Percentiles rank a stretch among this genome's conserved stretches.
These are phyloP conservation scores for Pseudisothecium myosuroides DNA, from an alignment of 225 moss, liverwort and hornwort genomes.

Conservation along the genomic window DNA sequence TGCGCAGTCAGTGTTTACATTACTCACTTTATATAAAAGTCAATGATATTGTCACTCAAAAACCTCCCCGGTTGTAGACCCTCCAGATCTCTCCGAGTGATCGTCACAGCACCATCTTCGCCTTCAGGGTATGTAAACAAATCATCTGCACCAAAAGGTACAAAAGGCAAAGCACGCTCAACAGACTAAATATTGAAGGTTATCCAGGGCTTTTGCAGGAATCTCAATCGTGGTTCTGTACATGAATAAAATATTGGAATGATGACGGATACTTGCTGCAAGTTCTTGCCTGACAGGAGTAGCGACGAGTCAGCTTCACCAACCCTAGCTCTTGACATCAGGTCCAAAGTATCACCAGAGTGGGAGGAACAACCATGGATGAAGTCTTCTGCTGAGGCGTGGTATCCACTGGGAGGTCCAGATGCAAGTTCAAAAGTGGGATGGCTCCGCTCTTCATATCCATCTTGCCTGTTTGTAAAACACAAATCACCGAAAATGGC, in stretches of 20 bases:
- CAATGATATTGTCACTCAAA: not conserved
- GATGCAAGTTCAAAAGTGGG: not conserved
- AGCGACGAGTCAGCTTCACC: not conserved
- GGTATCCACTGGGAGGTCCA: not conserved
- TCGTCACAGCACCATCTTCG: not conserved
- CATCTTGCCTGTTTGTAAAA: not conserved
- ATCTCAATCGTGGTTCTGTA: not conserved
- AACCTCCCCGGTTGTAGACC: not conserved
- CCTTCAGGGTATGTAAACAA: not conserved
- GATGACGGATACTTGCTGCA: not conserved
- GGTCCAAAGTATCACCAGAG: not conserved
- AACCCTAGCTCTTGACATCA: not conserved
- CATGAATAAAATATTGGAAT: not conserved
- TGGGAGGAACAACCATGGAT: not conserved
- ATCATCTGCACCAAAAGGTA: not conserved
- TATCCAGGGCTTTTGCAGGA: not conserved
- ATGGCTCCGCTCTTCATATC: not conserved
- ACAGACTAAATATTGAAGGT: not conserved
- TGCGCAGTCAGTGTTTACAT: not conserved
- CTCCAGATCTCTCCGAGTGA: not conserved
- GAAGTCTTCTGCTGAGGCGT: not conserved
- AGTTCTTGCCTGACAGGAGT: not conserved
- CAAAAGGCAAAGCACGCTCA: not conserved
- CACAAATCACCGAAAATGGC: not conserved
- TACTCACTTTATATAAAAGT: not conserved